Conservation (phyloP, 345 rosid genomes). For the Anastatica hierochuntica region DNA sequence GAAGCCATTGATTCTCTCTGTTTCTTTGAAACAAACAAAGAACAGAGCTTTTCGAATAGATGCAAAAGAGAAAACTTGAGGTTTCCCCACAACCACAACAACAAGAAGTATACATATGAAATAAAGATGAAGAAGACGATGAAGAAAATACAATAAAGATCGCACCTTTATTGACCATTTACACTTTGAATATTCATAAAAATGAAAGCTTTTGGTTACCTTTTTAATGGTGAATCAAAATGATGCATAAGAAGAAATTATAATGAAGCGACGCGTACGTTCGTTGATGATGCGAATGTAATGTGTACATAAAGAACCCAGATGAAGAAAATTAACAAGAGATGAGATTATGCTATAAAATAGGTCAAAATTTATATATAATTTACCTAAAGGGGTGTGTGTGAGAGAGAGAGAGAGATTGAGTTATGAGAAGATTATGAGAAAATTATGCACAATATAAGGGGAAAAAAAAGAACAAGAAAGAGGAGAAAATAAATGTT, state of each 20-base stretch:
- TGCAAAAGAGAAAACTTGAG: too few species aligned
- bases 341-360: slow-evolving; percentile 21
- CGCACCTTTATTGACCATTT: slow-evolving; percentile 37
- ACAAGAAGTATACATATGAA: background rate
- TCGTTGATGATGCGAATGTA: too few species aligned
- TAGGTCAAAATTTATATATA: slow-evolving; percentile 14
- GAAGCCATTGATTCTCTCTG: slow-evolving; percentile 4
- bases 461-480: background rate
- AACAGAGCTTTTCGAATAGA: too few species aligned
- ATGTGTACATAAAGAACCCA: slow-evolving; percentile 27
- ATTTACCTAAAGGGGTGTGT: slow-evolving; percentile 25
- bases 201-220: slow-evolving; percentile 18
- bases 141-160: slow-evolving; percentile 2
- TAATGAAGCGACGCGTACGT: slow-evolving; percentile 17
- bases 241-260: background rate
- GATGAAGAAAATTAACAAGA: too few species aligned
- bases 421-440: slow-evolving; percentile 24
- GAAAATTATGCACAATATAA: too few species aligned
- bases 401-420: slow-evolving; percentile 28
- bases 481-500: too few species aligned
- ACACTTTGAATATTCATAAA: slow-evolving; percentile 38
- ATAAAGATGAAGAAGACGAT: background rate
- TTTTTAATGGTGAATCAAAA: slow-evolving; percentile 26
- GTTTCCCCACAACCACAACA: slow-evolving; percentile 9
- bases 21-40: background rate